Evolutionary conservation across 2,329 filamentous ascomycete species (phyloP).

Genomic region (Colletotrichum karsti): DNA sequence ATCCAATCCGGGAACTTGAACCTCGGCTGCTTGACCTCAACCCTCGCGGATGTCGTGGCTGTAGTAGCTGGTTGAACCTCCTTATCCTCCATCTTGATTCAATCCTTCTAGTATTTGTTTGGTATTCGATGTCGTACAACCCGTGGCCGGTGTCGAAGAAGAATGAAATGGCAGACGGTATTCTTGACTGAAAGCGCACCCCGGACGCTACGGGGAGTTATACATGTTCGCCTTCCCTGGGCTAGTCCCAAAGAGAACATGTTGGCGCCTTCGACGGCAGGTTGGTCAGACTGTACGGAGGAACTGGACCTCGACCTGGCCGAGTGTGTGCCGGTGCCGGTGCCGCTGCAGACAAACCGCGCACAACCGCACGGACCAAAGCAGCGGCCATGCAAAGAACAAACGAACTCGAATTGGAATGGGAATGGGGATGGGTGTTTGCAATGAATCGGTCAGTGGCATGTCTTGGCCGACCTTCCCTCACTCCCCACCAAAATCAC

Average conservation of each 20-base stretch:
- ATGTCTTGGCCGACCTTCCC: neutral
- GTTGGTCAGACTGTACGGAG: neutral
- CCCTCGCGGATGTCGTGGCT: neutral
- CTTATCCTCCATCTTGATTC: neutral
- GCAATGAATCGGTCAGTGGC: neutral
- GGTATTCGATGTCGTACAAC: neutral
- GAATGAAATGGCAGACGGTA: neutral
- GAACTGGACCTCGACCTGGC: neutral
- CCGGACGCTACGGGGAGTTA: conserved; percentile 1
- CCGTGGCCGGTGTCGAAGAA: neutral
- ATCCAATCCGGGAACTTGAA: conserved; percentile 43
- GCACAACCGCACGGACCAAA: neutral
- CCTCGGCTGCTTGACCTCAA: neutral
- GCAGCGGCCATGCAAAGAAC: neutral
- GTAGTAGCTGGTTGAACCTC: neutral
- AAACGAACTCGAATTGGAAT: neutral
- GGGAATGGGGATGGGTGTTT: too few species aligned
- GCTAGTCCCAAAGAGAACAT: neutral
- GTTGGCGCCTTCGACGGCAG: neutral
- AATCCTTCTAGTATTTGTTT: neutral
- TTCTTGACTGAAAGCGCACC: neutral
- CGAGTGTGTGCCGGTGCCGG: neutral
- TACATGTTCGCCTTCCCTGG: neutral
- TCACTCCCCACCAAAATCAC: neutral
- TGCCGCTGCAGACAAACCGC: conserved; percentile 1